Conservation (phyloP, 129 eudicot species). For the Tanacetum coccineum region DNA sequence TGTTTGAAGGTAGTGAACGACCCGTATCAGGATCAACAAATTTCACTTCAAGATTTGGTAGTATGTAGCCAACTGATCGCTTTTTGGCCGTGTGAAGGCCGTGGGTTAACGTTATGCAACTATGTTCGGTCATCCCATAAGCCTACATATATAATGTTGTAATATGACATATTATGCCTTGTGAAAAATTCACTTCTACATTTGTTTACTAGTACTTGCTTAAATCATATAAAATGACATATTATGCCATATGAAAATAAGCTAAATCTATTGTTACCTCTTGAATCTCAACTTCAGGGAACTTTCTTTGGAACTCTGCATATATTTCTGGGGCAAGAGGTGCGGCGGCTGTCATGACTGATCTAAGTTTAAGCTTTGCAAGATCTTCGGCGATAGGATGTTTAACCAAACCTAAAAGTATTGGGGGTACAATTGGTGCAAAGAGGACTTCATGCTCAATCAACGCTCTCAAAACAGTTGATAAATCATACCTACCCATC, state of each 20-base stretch:
- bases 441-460: constrained; percentile 64
- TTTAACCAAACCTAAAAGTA: constrained; percentile 69
- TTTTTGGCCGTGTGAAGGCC: constrained; percentile 70
- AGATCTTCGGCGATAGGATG: constrained; percentile 79
- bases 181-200: background rate
- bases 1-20: constrained; percentile 63
- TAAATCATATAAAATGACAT: background rate
- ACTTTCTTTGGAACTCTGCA: constrained; percentile 62
- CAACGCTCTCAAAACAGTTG: constrained; percentile 58
- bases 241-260: background rate
- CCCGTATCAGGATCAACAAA: constrained; percentile 82
- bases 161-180: background rate
- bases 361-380: constrained; percentile 54
- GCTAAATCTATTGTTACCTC: constrained; percentile 40
- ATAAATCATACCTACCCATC: constrained; percentile 68
- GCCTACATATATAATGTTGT: constrained; percentile 46
- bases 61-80: constrained; percentile 75
- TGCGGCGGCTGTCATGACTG: constrained; percentile 92
- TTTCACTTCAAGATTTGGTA: constrained; percentile 85
- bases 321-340: constrained; percentile 92
- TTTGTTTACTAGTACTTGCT: background rate
- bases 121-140: constrained; percentile 97
- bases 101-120: constrained; percentile 87
- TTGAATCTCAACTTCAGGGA: constrained; percentile 80
- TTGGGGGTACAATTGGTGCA: constrained; percentile 92